Base-by-base conservation (phyloP, 176 grass and related monocot species). In the Bonia amplexicaulis region DNA sequence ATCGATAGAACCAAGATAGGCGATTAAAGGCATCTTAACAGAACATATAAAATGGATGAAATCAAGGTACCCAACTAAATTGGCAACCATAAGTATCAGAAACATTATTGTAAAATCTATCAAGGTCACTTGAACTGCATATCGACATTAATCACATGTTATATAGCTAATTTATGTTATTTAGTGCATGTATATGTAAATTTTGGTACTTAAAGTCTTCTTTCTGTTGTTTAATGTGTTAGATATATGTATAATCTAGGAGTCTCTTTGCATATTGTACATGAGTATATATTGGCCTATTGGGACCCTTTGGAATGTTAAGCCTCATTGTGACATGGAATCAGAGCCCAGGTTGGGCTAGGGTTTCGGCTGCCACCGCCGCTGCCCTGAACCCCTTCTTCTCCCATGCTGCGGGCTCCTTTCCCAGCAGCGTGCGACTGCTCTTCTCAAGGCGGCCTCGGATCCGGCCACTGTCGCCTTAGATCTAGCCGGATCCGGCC, bases 401-500 rank as follows among this genome's bases (percentile, higher is more conserved):
- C 31, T 31, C 31, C 31, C 31, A 2, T 0, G 31, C 31, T n/a
- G 2, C 31, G 2, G 2, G 31, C 31, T 31, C 31, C 31, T 31
- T 2, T 31, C 31, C 2, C 2, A 1, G 2, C 31, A 1, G 31
- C 31, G 2, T 2, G 31, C 31, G 31, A 31, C 31, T 31, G 31
- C 31, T 31, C 31, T 31, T 31, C 31, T 31, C 2, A 2, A 31
- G 31, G 31, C 2, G 31, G 31, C 31, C 31, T 31, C 0, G 2
- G 31, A 31, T 31, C 0, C 2, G 2, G 31, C 2, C 3, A 2
- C 1, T 31, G 31, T 2, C 2, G 2, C n/a, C n/a, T n/a, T n/a
- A n/a, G n/a, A n/a, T n/a, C n/a, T n/a, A n/a, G n/a, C n/a, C 0
- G 2, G 31, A 31, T 31, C 0, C 2, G 2, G 31, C 2, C 3